Base-by-base conservation (phyloP, 208 protist species). In the Crithidia acanthocephali region DNA sequence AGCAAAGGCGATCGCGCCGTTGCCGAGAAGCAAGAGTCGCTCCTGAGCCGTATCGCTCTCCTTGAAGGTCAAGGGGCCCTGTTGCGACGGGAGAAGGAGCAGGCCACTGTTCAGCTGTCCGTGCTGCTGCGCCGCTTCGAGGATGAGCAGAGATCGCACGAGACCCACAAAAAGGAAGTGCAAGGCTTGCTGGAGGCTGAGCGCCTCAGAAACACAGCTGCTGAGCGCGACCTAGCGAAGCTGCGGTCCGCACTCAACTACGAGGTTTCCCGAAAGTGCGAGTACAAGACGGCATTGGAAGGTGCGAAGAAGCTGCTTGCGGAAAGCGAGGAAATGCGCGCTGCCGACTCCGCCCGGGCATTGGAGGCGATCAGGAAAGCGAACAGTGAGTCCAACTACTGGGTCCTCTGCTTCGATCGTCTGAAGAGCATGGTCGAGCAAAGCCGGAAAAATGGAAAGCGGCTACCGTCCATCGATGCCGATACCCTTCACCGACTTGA, bases 271-370 rank as follows among this genome's bases (percentile, higher is more conserved):
- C 74, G 91, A 0, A 96, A 96, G 65, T 68, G 66, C 20, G 88
- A 94, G 58, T 96, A 96, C 73, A 96, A 96, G 48, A 20, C 59
- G 27, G 91, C 91, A 15, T 61, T 96, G 22, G 83, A 87, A 30
- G 76, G 84, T 44, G 52, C 91, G 8, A 91, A 90, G 42, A 44
- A 72, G 5, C 83, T 91, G 28, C 82, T 86, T 23, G 71, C 81
- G 10, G 88, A 94, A 65, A 82, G 77, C 25, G 88, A 94, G n/a
- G 72, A 68, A 6, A 76, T 76, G 44, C 80, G 91, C 32, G 70
- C 63, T 48, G 78, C 66, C 13, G 88, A 96, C 62, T 87, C 88
- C 40, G 72, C 79, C 33, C 68, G 80, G 20, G 85, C 85, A 22
- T 66, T 71, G 30, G 81, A 79, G 18, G 88, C 91, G 4, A 93